Base-by-base conservation (phyloP, 164 flowering plant species). In the Nelumbo lutea region DNA sequence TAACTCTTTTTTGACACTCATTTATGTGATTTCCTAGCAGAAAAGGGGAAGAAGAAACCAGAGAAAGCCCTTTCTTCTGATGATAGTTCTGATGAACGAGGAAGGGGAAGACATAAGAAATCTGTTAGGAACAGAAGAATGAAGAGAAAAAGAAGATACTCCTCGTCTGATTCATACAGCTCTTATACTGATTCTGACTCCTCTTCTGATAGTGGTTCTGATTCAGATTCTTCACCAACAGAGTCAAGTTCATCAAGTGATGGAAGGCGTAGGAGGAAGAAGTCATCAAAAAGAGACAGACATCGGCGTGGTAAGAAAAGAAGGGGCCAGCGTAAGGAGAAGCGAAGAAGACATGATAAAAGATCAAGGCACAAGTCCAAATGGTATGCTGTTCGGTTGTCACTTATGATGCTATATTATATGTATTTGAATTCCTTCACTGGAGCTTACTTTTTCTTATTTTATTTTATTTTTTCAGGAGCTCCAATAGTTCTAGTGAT, bases 111-210 rank as follows among this genome's bases (percentile, higher is more conserved):
- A 41, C 78, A 64, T 44, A 84, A 77, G 59, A 78, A 76, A 64
- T 60, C 85, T 44, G 42, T 58, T 3, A 80, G 77, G 59, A 81
- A 79, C 52, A 82, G 64, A 64, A 82, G 80, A 70, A 85, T 70
- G 72, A 88, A 81, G 73, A 80, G 82, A 62, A 81, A 66, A 62
- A 80, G 81, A 70, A 79, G 80, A 79, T 86, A 83, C 73, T 83
- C 95, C 64, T 83, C 91, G 66, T 86, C 95, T 70, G 95, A 89
- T 68, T 89, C 90, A 64, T 2, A 27, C 40, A 80, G 85, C 81
- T 82, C 90, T 43, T 52, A 63, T 47, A 45, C 53, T 10, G 66
- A 46, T 45, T 63, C 66, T 3, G 80, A 75, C 9, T 59, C 82
- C 51, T 45, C 65, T 47, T 73, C 73, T 42, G 42, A 48, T 44